Evolutionary conservation across 1,284 basidiomycete species (phyloP).

Genomic region (Amylostereum areolatum): DNA sequence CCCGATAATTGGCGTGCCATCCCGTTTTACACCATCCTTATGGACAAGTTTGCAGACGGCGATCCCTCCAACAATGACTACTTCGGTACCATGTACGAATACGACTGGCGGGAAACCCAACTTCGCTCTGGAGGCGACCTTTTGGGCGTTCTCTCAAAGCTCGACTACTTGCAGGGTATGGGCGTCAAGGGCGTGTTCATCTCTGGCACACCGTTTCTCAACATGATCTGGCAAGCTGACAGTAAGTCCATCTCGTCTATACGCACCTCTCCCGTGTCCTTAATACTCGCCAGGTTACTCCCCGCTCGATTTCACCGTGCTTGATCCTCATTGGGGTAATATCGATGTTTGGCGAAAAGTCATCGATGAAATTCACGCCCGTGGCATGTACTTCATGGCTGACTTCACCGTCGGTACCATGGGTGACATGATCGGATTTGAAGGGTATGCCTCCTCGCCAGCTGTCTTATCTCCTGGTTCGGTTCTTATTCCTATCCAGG

Average conservation of each 20-base stretch:
- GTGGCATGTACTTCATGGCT: constrained; percentile 85
- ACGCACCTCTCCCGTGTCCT: constrained; percentile 3
- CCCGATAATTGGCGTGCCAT: constrained; percentile 84
- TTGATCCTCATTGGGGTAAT: constrained; percentile 89
- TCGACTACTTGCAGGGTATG: constrained; percentile 89
- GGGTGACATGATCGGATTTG: constrained; percentile 80
- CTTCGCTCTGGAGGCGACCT: constrained; percentile 85
- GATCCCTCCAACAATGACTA: constrained; percentile 88
- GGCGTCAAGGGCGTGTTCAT: constrained; percentile 81
- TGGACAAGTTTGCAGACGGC: constrained; percentile 92
- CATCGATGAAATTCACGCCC: constrained; percentile 71
- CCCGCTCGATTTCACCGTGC: constrained; percentile 80
- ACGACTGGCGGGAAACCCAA: constrained; percentile 83
- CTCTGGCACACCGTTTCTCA: constrained; percentile 85
- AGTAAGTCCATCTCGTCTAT: constrained; percentile 44
- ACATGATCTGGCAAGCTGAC: constrained; percentile 95
- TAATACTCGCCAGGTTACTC: constrained; percentile 65
- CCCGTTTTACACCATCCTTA: constrained; percentile 79
- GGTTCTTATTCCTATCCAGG: constrained; percentile 31
- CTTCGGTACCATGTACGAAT: constrained; percentile 75
- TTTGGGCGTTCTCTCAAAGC: constrained; percentile 61
- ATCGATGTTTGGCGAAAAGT: constrained; percentile 71
- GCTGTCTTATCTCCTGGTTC: not conserved
- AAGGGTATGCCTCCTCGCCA: constrained; percentile 47
- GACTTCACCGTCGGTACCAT: constrained; percentile 93